Evolutionary conservation across 495 filamentous ascomycete genomes (phyloP), one percentile per base, ranked within the genome.

Genomic region (Parathielavia appendiculata): DNA sequence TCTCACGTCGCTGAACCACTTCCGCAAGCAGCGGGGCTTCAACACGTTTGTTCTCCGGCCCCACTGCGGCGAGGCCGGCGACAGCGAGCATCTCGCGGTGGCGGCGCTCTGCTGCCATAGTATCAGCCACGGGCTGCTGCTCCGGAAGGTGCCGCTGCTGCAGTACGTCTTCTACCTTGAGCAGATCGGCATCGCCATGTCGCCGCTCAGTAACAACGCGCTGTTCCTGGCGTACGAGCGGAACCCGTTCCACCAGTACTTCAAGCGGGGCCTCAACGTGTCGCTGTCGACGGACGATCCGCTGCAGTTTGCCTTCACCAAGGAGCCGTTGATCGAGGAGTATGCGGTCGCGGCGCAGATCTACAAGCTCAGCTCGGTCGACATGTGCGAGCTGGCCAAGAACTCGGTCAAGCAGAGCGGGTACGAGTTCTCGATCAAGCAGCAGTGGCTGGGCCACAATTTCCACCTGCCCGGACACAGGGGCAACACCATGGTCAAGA

Each of bases 151-250:
- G 10, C 95, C 93, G 5, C 71, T 98, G 48, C 71, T 98, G 58
- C 93, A 98, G 67, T 98, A 98, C 72, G 86, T 97, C 51, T 98
- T 95, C 74, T 98, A 98, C 63, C 83, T 98, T 22, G 91, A 98
- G 65, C 91, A 95, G 67, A 97, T 98, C 60, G 93, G 93, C 55
- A 93, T 98, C 66, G 93, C 93, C 55, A 98, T 98, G 93, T 97
- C 93, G 11, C 93, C 93, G 26, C 83, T 98, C 34, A 96, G 90
- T 69, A 98, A 98, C 78, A 98, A 98, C 65, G 93, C 93, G 0
- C 73, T 98, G 32, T 98, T 98, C 74, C 77, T 98, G 40, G 92
- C 93, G 19, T 98, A 98, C 69, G 93, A 98, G 70, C 85, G 95
- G 56, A 98, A 98, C 66, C 93, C 93, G 0, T 97, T 95, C 72